These are phyloP conservation scores for Apiospora marii DNA, from an alignment of 2,329 filamentous ascomycete genomes.

Conservation along the genomic window DNA sequence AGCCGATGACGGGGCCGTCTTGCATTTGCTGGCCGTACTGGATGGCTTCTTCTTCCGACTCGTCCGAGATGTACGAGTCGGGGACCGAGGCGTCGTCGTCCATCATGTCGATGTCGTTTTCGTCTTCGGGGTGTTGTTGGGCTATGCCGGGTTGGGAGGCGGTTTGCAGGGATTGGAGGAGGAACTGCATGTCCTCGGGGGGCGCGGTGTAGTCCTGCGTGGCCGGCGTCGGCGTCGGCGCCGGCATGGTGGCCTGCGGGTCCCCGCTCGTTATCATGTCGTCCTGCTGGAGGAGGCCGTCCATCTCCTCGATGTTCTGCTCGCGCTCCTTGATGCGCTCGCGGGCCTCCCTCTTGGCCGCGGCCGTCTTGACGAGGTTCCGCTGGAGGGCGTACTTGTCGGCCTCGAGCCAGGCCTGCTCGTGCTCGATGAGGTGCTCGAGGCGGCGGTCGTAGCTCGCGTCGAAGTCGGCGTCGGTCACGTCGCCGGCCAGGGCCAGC, in stretches of 20 bases:
- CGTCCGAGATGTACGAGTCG: too few species aligned
- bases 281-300: neutral
- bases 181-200: too few species aligned
- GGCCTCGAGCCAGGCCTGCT: neutral
- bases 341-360: neutral
- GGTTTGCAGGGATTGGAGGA: too few species aligned
- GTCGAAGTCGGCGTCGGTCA: neutral
- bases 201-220: too few species aligned
- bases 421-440: conserved; percentile 3
- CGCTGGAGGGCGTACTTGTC: neutral
- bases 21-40: neutral
- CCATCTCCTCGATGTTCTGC: neutral
- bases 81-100: too few species aligned
- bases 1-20: neutral
- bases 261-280: too few species aligned
- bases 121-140: too few species aligned
- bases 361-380: neutral
- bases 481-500: neutral
- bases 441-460: neutral
- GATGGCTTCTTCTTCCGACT: neutral
- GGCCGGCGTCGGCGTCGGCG: too few species aligned
- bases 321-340: neutral
- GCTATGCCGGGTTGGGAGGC: too few species aligned
- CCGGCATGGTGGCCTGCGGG: too few species aligned
- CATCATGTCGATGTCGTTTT: too few species aligned